Evolutionary conservation across 441 rosid species (phyloP), one percentile per base, ranked within the genome.

Genomic region (Corymbia citriodora): DNA sequence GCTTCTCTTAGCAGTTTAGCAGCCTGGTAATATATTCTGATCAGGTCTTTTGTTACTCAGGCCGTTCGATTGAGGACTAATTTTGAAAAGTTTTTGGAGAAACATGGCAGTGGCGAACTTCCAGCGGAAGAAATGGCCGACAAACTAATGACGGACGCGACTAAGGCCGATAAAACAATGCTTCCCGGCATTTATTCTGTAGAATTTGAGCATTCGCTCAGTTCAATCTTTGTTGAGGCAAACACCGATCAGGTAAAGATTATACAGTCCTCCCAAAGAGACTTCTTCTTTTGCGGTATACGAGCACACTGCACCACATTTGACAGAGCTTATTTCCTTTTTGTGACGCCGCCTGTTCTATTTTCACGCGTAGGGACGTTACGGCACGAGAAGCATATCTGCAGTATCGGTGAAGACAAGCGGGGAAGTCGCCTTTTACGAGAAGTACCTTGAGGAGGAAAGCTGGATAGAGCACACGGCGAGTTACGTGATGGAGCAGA

Each of bases 321-420:
- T 21, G 16, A 50, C 21, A 1, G 50, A 88, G 27, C 23, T 21
- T 27, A 33, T 15, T 65, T 50, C 7, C n/a, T 33, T 9, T 4
- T 49, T 82, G 55, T 8, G 55, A 13, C 55, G 45, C 33, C 27
- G 59, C 52, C 59, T 49, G 25, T n/a, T n/a, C 59, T 63, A 79
- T 31, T 29, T 8, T 17, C 9, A 18, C 33, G 45, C 5, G 21
- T 90, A 95, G 98, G 97, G 98, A 40, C 93, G 91, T 45, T 94
- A 93, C 89, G 96, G 99, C 88, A 96, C 97, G 40, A 95, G 97
- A 94, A 97, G 97, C 95, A 96, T 92, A 74, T 93, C 97, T 4
- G 95, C 94, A 0, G 79, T 96, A 91, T 91, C 91, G 48, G 94
- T 94, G 91, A 94, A 92, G 90, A 87, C 94, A 48, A 92, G 63